Evolutionary conservation across 331 rosid species (phyloP).

Genomic region (Malus hybrid): DNA sequence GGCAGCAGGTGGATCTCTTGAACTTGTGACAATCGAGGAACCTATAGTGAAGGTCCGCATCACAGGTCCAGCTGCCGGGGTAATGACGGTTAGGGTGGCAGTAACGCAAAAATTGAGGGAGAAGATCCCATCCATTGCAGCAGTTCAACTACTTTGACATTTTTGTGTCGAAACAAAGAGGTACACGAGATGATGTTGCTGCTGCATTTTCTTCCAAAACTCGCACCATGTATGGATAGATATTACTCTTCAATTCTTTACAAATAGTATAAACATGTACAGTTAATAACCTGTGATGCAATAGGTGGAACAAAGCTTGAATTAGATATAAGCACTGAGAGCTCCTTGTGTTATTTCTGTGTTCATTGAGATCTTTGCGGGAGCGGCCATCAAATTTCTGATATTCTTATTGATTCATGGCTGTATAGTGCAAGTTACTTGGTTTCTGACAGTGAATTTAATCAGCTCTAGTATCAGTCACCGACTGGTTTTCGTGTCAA

Average conservation of each 20-base stretch:
- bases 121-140: conserved; percentile 65
- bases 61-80: conserved; percentile 90
- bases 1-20: conserved; percentile 83
- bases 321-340: not conserved
- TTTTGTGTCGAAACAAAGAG: not conserved
- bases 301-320: not conserved
- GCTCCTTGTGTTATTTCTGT: not conserved
- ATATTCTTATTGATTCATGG: not conserved
- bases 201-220: not conserved
- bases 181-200: not conserved
- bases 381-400: not conserved
- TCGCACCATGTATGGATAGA: not conserved
- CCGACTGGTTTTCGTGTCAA: not conserved
- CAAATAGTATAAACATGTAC: not conserved
- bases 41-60: conserved; percentile 81
- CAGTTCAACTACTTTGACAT: conserved; percentile 56
- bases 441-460: not conserved
- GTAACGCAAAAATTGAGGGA: conserved; percentile 76
- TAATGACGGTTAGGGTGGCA: conserved; percentile 80
- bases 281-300: not conserved
- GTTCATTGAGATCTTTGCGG: not conserved
- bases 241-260: not conserved
- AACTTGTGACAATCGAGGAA: conserved; percentile 72
- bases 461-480: not conserved
- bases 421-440: not conserved